phyloP scores from a whole-genome alignment of 495 filamentous ascomycete species.

The Trichoderma erinaceum region DNA sequence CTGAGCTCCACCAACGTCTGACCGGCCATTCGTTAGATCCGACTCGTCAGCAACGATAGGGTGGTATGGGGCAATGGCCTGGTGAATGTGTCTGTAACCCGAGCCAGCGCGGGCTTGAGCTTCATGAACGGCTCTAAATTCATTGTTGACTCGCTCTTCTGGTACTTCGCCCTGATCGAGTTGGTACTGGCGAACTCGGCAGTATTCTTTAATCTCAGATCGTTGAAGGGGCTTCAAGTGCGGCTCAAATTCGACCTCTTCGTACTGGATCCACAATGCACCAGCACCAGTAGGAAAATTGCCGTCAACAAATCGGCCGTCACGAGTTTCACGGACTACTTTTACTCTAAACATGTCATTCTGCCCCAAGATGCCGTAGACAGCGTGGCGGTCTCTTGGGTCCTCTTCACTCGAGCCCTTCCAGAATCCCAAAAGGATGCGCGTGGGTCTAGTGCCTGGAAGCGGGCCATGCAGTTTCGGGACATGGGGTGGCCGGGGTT shows the following conservation, averaged over 20 bases:
- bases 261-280: conserved; percentile 49
- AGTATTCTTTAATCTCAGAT: conserved; percentile 50
- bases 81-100: conserved; percentile 7
- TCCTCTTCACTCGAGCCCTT: conserved; percentile 33
- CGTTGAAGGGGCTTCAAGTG: conserved; percentile 39
- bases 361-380: conserved; percentile 45
- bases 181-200: conserved; percentile 44
- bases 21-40: conserved; percentile 17
- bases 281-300: conserved; percentile 49
- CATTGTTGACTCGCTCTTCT: conserved; percentile 41
- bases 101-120: conserved; percentile 34
- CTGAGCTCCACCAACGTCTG: conserved; percentile 11
- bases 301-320: conserved; percentile 40
- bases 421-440: conserved; percentile 48
- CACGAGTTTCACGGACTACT: conserved; percentile 42
- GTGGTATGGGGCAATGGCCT: conserved; percentile 1
- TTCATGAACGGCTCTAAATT: conserved; percentile 40
- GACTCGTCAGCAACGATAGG: conserved; percentile 8
- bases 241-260: conserved; percentile 44
- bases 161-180: conserved; percentile 39
- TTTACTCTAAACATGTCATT: conserved; percentile 52
- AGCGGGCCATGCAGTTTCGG: conserved; percentile 22
- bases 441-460: conserved; percentile 35
- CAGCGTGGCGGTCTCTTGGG: conserved; percentile 42
- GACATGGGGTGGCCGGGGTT: conserved; percentile 21